Evolutionary conservation across 2,329 filamentous ascomycete genomes (phyloP).

Genomic region (Penicillium polonicum): DNA sequence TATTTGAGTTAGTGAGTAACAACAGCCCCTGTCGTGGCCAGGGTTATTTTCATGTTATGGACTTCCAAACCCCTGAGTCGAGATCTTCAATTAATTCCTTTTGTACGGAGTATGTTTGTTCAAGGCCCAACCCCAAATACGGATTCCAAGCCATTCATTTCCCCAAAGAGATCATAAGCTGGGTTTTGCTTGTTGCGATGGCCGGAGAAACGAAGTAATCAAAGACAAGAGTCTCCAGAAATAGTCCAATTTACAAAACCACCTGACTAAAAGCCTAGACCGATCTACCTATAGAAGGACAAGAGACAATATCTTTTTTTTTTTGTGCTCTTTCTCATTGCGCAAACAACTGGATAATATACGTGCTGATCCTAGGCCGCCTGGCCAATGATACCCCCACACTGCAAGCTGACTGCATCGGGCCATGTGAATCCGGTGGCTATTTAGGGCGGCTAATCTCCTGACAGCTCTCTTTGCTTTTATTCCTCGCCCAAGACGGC

Average conservation of each 20-base stretch:
- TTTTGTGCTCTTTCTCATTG: not conserved
- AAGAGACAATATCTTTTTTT: not conserved
- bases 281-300: not conserved
- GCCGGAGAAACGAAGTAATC: not conserved
- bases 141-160: not conserved
- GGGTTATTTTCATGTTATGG: not conserved
- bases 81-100: constrained; percentile 46
- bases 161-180: not conserved
- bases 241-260: not conserved
- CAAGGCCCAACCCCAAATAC: not conserved
- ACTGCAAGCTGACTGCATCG: constrained; percentile 3
- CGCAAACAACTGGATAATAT: constrained; percentile 4
- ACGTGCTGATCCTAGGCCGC: not conserved
- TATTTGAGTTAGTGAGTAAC: not conserved
- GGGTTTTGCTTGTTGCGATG: not conserved
- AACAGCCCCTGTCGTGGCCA: not conserved
- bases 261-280: not conserved
- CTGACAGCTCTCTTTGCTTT: constrained; percentile 22
- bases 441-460: constrained; percentile 18
- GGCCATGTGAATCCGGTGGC: constrained; percentile 7
- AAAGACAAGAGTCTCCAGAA: constrained; percentile 1
- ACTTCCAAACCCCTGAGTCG: not conserved
- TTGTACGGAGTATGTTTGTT: constrained; percentile 9
- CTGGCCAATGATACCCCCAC: constrained; percentile 3
- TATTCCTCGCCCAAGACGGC: constrained; percentile 8